Conservation (phyloP, 2,329 filamentous ascomycete species). For the Myriosclerotinia scirpicola region DNA sequence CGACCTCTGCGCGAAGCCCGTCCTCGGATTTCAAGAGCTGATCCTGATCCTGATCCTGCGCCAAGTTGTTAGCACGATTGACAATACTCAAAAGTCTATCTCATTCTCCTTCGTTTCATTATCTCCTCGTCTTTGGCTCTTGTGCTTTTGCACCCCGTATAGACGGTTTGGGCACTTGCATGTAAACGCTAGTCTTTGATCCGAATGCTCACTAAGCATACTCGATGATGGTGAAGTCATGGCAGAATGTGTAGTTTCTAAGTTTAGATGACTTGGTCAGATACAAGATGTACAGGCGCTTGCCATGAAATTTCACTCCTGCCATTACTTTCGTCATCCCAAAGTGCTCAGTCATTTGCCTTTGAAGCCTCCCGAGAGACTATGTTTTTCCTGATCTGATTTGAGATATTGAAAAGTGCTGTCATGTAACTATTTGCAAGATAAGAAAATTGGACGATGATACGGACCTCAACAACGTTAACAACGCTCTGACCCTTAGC, state of each 20-base stretch:
- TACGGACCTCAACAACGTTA: conserved; percentile 15
- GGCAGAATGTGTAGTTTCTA: neutral
- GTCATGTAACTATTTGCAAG: neutral
- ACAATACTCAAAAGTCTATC: too few relatives aligned
- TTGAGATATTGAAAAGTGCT: too few relatives aligned
- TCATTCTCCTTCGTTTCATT: neutral
- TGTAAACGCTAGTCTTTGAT: neutral
- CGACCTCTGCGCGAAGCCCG: neutral
- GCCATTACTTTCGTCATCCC: neutral
- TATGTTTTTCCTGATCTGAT: too few relatives aligned
- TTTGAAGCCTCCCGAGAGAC: too few relatives aligned
- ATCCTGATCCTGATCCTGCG: conserved; percentile 1
- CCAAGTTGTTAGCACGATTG: neutral
- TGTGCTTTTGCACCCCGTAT: neutral
- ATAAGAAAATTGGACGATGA: neutral
- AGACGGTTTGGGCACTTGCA: neutral
- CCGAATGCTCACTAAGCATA: neutral
- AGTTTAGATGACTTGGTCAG: neutral
- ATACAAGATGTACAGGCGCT: neutral
- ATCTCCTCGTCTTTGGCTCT: neutral
- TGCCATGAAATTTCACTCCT: neutral
- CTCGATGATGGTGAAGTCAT: neutral
- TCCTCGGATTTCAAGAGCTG: neutral
- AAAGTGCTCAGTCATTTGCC: too few relatives aligned
- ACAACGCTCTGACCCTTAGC: conserved; percentile 6